Conservation (phyloP, 2,329 filamentous ascomycete genomes). For the Mariannaea sp. region DNA sequence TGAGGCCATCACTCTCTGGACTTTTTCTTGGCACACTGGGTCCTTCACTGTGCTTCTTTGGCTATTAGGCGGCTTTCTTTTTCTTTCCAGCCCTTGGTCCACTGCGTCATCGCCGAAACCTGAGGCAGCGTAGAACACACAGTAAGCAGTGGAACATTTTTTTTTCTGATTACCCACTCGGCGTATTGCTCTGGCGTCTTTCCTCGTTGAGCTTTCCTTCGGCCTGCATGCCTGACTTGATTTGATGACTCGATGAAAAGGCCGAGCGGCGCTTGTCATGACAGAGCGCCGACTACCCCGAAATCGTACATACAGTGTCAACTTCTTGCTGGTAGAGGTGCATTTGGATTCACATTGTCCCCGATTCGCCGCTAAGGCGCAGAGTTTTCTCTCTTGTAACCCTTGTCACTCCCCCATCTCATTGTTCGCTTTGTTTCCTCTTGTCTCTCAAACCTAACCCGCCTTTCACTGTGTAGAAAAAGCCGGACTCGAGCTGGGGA, state of each 20-base stretch:
- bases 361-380: constrained; percentile 10
- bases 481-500: neutral
- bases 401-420: constrained; percentile 21
- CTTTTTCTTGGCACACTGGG: no score
- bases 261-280: neutral
- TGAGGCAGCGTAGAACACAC: no score
- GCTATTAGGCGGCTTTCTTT: neutral
- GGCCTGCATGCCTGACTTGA: neutral
- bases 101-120: constrained; percentile 2
- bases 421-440: no score
- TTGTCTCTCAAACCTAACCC: neutral
- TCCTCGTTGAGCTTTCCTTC: constrained; percentile 15
- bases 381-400: constrained; percentile 37
- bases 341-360: neutral
- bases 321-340: neutral
- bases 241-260: neutral
- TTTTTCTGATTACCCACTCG: no score
- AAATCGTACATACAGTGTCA: constrained; percentile 20
- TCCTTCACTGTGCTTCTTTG: no score
- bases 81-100: neutral
- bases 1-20: no score
- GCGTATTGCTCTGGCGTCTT: no score
- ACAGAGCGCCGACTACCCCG: no score
- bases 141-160: no score
- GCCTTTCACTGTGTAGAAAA: neutral